Conservation (phyloP, 768 basidiomycete genomes). For the Suillus subalutaceus region DNA sequence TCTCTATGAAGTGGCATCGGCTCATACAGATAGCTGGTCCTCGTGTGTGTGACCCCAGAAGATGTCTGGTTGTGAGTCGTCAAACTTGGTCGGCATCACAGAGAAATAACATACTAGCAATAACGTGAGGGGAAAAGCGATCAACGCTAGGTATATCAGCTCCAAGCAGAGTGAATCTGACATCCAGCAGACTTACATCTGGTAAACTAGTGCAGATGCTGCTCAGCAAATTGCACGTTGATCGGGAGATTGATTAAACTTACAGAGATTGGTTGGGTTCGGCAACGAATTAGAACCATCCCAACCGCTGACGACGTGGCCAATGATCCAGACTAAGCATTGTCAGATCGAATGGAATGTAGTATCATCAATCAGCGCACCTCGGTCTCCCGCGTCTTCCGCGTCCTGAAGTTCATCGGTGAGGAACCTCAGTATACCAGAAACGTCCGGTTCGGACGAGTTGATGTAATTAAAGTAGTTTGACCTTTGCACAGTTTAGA, state of each 20-base stretch:
- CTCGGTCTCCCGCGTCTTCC: slow-evolving; percentile 75
- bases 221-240: slow-evolving; percentile 2
- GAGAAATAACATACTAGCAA: slow-evolving; percentile 57
- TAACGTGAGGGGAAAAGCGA: slow-evolving; percentile 78
- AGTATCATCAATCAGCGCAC: slow-evolving; percentile 35
- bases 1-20: neutral
- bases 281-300: slow-evolving; percentile 67
- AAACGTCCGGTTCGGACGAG: slow-evolving; percentile 65
- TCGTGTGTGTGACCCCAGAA: slow-evolving; percentile 82
- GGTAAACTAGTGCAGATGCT: slow-evolving; percentile 41
- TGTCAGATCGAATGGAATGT: slow-evolving; percentile 13
- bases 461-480: slow-evolving; percentile 84
- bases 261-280: slow-evolving; percentile 73
- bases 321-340: slow-evolving; percentile 50
- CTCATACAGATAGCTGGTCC: slow-evolving; percentile 63
- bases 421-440: slow-evolving; percentile 76
- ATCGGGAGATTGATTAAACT: slow-evolving; percentile 25
- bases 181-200: slow-evolving; percentile 40
- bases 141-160: slow-evolving; percentile 52
- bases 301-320: slow-evolving; percentile 66
- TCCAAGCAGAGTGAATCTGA: slow-evolving; percentile 5
- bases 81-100: slow-evolving; percentile 11
- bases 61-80: slow-evolving; percentile 47
- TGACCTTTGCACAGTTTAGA: slow-evolving; percentile 38
- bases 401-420: slow-evolving; percentile 80